Evolutionary conservation across 2,329 filamentous ascomycete genomes (phyloP).

Genomic region (Xylogone sp.): DNA sequence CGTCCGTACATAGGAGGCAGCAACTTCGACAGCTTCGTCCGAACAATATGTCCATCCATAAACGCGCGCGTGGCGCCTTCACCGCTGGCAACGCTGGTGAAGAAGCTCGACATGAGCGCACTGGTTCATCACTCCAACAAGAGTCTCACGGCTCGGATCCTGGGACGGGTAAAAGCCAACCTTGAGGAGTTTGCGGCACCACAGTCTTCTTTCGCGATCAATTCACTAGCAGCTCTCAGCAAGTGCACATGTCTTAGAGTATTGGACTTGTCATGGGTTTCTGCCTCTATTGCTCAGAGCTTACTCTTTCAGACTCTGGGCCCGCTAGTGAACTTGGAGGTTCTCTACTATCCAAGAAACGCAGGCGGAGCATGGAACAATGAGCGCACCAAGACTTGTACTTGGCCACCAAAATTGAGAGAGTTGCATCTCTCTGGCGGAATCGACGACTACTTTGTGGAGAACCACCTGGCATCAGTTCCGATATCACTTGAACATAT

Average conservation of each 20-base stretch:
- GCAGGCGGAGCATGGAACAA: slow-evolving; percentile 11
- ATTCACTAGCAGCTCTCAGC: slow-evolving; percentile 28
- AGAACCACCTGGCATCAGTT: slow-evolving; percentile 15
- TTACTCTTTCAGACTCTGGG: slow-evolving; percentile 27
- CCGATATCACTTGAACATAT: slow-evolving; percentile 19
- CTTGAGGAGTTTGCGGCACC: slow-evolving; percentile 29
- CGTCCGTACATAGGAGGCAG: slow-evolving; percentile 22
- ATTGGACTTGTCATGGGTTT: slow-evolving; percentile 28
- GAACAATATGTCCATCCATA: slow-evolving; percentile 30
- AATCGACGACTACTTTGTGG: slow-evolving; percentile 24
- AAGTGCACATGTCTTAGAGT: slow-evolving; percentile 27
- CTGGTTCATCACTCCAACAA: slow-evolving; percentile 27
- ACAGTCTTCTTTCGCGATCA: slow-evolving; percentile 28
- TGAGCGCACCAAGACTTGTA: slow-evolving; percentile 12
- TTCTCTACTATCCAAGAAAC: slow-evolving; percentile 27
- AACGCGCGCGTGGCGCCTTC: slow-evolving; percentile 29
- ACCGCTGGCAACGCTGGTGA: slow-evolving; percentile 23
- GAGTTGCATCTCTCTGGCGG: slow-evolving; percentile 28
- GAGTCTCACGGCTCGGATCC: slow-evolving; percentile 26
- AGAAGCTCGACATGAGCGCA: slow-evolving; percentile 26
- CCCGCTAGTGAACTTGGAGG: slow-evolving; percentile 23
- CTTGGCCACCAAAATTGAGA: slow-evolving; percentile 26
- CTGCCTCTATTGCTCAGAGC: slow-evolving; percentile 25
- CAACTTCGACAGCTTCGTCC: slow-evolving; percentile 27
- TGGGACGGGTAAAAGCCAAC: slow-evolving; percentile 28